phyloP scores from a whole-genome alignment of 495 filamentous ascomycete genomes.

The Usnea hakonensis region DNA sequence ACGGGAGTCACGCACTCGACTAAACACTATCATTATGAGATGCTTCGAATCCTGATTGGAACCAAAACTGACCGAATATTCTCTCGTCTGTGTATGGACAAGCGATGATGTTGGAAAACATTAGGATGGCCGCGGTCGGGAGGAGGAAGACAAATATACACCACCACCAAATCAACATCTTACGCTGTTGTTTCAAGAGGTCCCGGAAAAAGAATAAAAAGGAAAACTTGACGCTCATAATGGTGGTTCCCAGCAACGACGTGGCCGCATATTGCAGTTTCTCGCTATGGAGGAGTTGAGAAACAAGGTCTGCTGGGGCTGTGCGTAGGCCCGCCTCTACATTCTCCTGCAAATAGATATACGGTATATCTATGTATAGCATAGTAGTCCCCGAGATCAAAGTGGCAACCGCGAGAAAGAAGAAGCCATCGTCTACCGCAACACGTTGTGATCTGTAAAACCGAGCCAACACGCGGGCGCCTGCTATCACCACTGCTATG shows the following conservation, averaged over 20 bases:
- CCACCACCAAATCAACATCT: constrained; percentile 20
- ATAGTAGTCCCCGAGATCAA: constrained; percentile 11
- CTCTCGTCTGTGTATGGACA: constrained; percentile 18
- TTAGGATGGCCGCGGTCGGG: constrained; percentile 11
- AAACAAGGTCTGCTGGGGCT: constrained; percentile 10
- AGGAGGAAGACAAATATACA: constrained; percentile 11
- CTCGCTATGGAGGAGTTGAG: constrained; percentile 12
- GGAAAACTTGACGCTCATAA: constrained; percentile 17
- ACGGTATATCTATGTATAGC: constrained; percentile 18
- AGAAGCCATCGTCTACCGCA: constrained; percentile 19
- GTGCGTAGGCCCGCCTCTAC: constrained; percentile 14
- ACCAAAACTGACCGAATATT: constrained; percentile 9
- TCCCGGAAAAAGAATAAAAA: constrained; percentile 19
- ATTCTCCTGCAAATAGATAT: constrained; percentile 17
- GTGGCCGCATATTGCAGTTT: constrained; percentile 12
- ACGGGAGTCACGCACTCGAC: constrained; percentile 16
- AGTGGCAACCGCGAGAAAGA: constrained; percentile 10
- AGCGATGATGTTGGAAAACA: constrained; percentile 16
- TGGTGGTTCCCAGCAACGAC: constrained; percentile 3
- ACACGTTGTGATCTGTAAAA: not conserved
- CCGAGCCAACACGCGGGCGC: constrained; percentile 12
- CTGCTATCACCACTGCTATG: constrained; percentile 13
- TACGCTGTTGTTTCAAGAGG: constrained; percentile 11
- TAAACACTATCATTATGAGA: not conserved
- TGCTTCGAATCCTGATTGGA: not conserved